Conservation (phyloP, 441 rosid species). For the Erodium moschatum region DNA sequence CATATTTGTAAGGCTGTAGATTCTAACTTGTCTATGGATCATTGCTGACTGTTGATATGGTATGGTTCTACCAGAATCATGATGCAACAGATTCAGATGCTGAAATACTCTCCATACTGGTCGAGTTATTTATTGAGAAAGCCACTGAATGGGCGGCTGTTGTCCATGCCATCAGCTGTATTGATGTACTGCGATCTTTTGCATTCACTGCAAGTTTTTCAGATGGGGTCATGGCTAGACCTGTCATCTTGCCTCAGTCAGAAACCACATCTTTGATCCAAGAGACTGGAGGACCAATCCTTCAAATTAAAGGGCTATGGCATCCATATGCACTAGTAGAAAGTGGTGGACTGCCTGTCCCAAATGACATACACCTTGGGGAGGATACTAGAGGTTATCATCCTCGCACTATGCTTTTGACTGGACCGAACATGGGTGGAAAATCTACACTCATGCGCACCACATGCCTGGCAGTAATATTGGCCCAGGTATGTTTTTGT, state of each 20-base stretch:
- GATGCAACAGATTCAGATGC: slow-evolving; percentile 67
- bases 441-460: slow-evolving; percentile 93
- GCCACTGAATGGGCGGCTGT: slow-evolving; percentile 65
- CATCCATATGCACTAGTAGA: slow-evolving; percentile 81
- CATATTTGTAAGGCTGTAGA: neutral
- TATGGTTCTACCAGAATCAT: slow-evolving; percentile 50
- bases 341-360: slow-evolving; percentile 62
- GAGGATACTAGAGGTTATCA: slow-evolving; percentile 37
- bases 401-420: slow-evolving; percentile 61
- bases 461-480: slow-evolving; percentile 75
- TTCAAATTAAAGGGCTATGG: slow-evolving; percentile 75
- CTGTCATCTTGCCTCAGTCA: slow-evolving; percentile 49
- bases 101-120: slow-evolving; percentile 63
- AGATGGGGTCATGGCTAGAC: slow-evolving; percentile 59
- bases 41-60: slow-evolving; percentile 24
- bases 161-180: slow-evolving; percentile 63
- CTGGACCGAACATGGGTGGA: slow-evolving; percentile 99
- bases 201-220: slow-evolving; percentile 54
- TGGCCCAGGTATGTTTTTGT: slow-evolving; percentile 63
- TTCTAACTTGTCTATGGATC: slow-evolving; percentile 8
- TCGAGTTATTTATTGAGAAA: slow-evolving; percentile 71
- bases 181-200: slow-evolving; percentile 71
- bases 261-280: slow-evolving; percentile 25
- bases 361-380: slow-evolving; percentile 74
- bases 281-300: slow-evolving; percentile 47